These are phyloP conservation scores for Auricularia sp. DNA, from an alignment of 768 basidiomycete species.

Conservation along the genomic window DNA sequence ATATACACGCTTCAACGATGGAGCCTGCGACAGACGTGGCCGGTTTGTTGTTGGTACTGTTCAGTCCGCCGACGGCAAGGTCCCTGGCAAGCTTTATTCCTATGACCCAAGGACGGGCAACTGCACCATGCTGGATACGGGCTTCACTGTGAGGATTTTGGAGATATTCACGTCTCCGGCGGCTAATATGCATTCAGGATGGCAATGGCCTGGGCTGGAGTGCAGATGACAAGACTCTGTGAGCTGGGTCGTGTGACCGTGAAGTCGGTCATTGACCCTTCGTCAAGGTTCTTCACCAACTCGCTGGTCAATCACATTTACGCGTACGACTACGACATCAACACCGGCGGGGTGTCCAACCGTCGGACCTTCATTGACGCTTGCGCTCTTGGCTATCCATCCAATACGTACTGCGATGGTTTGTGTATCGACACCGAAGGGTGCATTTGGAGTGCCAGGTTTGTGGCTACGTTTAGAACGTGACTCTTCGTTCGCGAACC, in stretches of 20 bases:
- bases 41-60: conserved; percentile 61
- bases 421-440: conserved; percentile 56
- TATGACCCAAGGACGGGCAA: conserved; percentile 42
- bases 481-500: not conserved
- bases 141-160: conserved; percentile 43
- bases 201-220: conserved; percentile 60
- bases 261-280: not conserved
- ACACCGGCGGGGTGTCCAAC: conserved; percentile 45
- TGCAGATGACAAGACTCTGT: conserved; percentile 52
- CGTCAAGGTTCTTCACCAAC: conserved; percentile 58
- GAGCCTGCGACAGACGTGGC: conserved; percentile 53
- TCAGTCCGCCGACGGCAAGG: conserved; percentile 33
- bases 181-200: conserved; percentile 27
- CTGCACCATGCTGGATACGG: conserved; percentile 45
- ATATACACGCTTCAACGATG: conserved; percentile 59
- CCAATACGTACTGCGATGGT: conserved; percentile 51
- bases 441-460: conserved; percentile 53
- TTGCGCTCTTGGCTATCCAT: conserved; percentile 37
- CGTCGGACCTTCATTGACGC: conserved; percentile 50
- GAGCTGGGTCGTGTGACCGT: conserved; percentile 12
- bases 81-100: conserved; percentile 48
- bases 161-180: not conserved
- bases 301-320: conserved; percentile 56
- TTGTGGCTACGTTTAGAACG: conserved; percentile 20
- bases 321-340: conserved; percentile 48